Conservation (phyloP, 176 grass and related monocot species). For the Olyra latifolia region DNA sequence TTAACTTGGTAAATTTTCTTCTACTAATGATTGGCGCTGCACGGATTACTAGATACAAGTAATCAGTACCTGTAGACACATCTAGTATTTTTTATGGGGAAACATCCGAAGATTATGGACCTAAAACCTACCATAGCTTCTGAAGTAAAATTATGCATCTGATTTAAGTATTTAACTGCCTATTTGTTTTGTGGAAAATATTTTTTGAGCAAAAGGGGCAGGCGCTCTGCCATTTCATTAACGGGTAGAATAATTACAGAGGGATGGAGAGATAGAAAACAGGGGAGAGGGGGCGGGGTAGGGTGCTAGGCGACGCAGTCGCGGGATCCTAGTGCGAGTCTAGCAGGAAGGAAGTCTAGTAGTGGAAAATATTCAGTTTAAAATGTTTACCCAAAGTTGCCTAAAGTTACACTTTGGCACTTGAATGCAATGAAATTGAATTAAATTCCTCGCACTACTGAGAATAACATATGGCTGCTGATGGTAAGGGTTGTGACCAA, state of each 20-base stretch:
- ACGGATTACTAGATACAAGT: background rate
- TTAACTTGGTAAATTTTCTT: constrained; percentile 56
- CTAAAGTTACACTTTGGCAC: background rate
- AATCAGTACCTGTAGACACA: background rate
- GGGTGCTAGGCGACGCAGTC: no score
- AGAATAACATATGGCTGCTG: background rate
- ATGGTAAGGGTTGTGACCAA: background rate
- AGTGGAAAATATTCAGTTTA: background rate
- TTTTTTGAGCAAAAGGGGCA: no score
- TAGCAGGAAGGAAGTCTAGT: no score
- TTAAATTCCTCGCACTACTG: background rate
- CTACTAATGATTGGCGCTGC: background rate
- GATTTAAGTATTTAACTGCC: background rate
- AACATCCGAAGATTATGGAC: constrained; percentile 1
- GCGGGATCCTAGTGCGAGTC: no score
- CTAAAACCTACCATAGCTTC: background rate
- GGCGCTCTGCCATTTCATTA: no score
- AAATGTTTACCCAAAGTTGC: background rate
- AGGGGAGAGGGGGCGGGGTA: no score
- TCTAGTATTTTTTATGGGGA: background rate
- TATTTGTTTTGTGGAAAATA: background rate
- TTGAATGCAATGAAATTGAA: background rate
- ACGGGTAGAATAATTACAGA: no score
- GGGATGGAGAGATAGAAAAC: no score
- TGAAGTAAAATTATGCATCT: constrained; percentile 5